Evolutionary conservation across 1,284 basidiomycete species (phyloP).

Genomic region (Ustilago esculenta): DNA sequence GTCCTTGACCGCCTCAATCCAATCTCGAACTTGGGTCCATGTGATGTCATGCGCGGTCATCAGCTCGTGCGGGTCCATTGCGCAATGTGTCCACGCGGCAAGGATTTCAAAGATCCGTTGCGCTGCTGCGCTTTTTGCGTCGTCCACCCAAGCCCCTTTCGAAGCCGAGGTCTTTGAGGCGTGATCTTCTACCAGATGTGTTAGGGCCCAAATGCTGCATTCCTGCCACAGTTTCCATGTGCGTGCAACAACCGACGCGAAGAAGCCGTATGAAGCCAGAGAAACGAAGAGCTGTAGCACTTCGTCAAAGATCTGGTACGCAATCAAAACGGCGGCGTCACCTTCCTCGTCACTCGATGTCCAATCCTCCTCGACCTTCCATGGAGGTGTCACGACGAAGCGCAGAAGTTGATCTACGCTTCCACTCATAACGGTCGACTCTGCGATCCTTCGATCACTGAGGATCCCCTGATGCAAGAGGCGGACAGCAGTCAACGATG

Average conservation of each 20-base stretch:
- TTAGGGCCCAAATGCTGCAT: conserved; percentile 36
- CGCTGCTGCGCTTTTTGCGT: conserved; percentile 18
- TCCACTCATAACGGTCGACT: conserved; percentile 70
- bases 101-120: conserved; percentile 70
- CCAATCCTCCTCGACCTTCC: conserved; percentile 67
- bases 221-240: conserved; percentile 40
- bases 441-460: conserved; percentile 77
- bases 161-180: neutral
- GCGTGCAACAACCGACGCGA: conserved; percentile 73
- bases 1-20: conserved; percentile 69
- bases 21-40: conserved; percentile 85
- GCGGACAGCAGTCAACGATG: conserved; percentile 69
- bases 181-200: conserved; percentile 4
- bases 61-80: conserved; percentile 86
- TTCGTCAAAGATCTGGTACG: conserved; percentile 35
- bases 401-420: conserved; percentile 77
- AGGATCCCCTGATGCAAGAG: conserved; percentile 74
- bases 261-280: conserved; percentile 82
- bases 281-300: conserved; percentile 74
- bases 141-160: conserved; percentile 6
- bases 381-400: conserved; percentile 76
- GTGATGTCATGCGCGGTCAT: conserved; percentile 85
- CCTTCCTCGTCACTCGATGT: conserved; percentile 49
- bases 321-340: conserved; percentile 68
- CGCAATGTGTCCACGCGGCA: conserved; percentile 81